These are phyloP conservation scores for Biscutella laevigata DNA, from an alignment of 441 rosid species.

Conservation along the genomic window DNA sequence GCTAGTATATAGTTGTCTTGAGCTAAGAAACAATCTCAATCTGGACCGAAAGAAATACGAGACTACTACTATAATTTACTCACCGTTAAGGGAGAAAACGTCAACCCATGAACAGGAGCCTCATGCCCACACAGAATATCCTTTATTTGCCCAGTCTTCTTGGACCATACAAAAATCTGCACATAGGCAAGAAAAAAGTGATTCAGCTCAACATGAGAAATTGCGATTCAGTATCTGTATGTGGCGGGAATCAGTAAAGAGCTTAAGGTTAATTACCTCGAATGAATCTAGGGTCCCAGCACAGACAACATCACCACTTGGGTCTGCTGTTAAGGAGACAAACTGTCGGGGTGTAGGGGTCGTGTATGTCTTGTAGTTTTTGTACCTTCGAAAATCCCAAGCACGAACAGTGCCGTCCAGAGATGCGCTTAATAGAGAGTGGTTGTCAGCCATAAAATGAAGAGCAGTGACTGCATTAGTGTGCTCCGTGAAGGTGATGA, in stretches of 20 bases:
- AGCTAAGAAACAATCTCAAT: background rate
- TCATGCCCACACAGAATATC: slow-evolving; percentile 92
- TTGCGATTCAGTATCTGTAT: background rate
- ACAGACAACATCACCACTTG: slow-evolving; percentile 90
- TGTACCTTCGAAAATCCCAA: slow-evolving; percentile 88
- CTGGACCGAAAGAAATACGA: background rate
- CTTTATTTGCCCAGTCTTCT: slow-evolving; percentile 91
- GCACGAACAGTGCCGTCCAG: slow-evolving; percentile 98
- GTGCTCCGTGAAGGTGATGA: slow-evolving; percentile 91
- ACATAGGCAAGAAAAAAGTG: slow-evolving; percentile 13
- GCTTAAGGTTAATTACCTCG: slow-evolving; percentile 44
- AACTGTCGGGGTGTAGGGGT: slow-evolving; percentile 91
- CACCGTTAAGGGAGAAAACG: slow-evolving; percentile 82
- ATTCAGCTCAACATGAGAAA: background rate
- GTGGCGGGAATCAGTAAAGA: slow-evolving; percentile 2
- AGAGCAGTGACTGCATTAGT: slow-evolving; percentile 91
- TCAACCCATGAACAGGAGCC: slow-evolving; percentile 94
- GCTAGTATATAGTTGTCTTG: background rate
- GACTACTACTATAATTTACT: slow-evolving; percentile 25
- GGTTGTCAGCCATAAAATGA: slow-evolving; percentile 89
- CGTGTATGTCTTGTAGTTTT: slow-evolving; percentile 89
- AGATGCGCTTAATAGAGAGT: slow-evolving; percentile 85
- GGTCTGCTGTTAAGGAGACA: slow-evolving; percentile 91
- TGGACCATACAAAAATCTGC: slow-evolving; percentile 96
- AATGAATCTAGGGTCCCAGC: slow-evolving; percentile 95